A percentile compares a stretch with the other conserved stretches of the same genome.
phyloP scores from a whole-genome alignment of 2,329 filamentous ascomycete species.

The Cladosporium velox region DNA sequence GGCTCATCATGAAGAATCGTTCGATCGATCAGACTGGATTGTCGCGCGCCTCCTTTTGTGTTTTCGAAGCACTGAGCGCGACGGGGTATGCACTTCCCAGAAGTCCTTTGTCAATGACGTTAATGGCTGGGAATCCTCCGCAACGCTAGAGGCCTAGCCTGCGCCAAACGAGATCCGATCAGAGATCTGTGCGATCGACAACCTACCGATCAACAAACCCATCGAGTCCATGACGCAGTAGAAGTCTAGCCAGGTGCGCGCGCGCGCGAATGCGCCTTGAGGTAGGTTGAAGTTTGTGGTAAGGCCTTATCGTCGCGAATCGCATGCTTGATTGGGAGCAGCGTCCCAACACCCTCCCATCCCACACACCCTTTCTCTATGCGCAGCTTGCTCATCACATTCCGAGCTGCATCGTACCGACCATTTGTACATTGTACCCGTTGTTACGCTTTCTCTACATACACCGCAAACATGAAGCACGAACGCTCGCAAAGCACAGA shows the following conservation, averaged over 20 bases:
- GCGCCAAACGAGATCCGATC: conserved; percentile 7
- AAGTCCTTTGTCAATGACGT: neutral
- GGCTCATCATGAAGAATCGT: neutral
- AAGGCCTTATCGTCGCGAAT: conserved; percentile 4
- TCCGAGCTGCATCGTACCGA: neutral
- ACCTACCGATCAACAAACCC: neutral
- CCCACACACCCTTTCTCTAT: neutral
- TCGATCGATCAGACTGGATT: neutral
- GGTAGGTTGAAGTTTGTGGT: conserved; percentile 1
- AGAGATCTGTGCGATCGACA: conserved; percentile 9
- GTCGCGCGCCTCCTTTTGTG: neutral
- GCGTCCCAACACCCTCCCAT: neutral
- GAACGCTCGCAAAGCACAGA: conserved; percentile 23
- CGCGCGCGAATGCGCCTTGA: neutral
- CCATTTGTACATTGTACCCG: neutral
- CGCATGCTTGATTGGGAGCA: too few species aligned
- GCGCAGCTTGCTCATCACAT: neutral
- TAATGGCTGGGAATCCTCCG: neutral
- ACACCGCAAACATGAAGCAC: conserved; percentile 17
- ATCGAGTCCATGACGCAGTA: conserved; percentile 10
- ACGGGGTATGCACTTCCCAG: neutral
- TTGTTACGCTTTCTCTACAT: neutral
- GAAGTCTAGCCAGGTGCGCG: neutral
- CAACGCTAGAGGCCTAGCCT: neutral
- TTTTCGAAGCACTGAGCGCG: neutral